Evolutionary conservation across 208 protist genomes (phyloP).

Genomic region (Acanthamoeba sp.): DNA sequence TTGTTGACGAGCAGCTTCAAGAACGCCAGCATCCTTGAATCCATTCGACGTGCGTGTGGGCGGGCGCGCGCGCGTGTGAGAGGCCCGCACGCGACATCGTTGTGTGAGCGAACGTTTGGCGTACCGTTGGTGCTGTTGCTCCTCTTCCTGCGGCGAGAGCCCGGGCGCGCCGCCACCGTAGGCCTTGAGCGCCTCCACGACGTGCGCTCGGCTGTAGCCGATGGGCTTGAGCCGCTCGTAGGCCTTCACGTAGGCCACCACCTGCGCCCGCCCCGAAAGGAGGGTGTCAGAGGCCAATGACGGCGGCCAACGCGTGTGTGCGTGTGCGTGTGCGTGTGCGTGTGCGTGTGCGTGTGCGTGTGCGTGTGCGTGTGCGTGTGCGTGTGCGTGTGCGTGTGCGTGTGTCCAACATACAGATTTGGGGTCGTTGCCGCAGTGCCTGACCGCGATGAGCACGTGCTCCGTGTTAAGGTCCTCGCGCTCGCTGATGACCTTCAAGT

Average conservation of each 20-base stretch:
- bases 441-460: background rate
- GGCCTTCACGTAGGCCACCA: slow-evolving; percentile 51
- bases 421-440: slow-evolving; percentile 53
- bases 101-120: background rate
- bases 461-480: slow-evolving; percentile 47
- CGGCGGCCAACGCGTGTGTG: no score
- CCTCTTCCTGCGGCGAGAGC: slow-evolving; percentile 25
- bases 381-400: no score
- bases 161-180: slow-evolving; percentile 43
- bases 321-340: no score
- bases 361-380: no score
- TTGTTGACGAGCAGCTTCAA: slow-evolving; percentile 46
- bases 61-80: no score
- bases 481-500: slow-evolving; percentile 56
- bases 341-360: no score
- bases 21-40: background rate
- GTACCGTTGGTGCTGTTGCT: slow-evolving; percentile 34
- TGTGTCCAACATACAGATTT: slow-evolving; percentile 54
- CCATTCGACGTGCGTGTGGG: background rate
- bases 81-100: background rate
- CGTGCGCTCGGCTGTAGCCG: slow-evolving; percentile 7
- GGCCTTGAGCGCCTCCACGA: slow-evolving; percentile 56
- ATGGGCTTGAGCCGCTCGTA: slow-evolving; percentile 18
- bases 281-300: no score
- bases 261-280: background rate